These are phyloP conservation scores for Naganishia albida DNA, from an alignment of 1,284 basidiomycete species.

Conservation along the genomic window DNA sequence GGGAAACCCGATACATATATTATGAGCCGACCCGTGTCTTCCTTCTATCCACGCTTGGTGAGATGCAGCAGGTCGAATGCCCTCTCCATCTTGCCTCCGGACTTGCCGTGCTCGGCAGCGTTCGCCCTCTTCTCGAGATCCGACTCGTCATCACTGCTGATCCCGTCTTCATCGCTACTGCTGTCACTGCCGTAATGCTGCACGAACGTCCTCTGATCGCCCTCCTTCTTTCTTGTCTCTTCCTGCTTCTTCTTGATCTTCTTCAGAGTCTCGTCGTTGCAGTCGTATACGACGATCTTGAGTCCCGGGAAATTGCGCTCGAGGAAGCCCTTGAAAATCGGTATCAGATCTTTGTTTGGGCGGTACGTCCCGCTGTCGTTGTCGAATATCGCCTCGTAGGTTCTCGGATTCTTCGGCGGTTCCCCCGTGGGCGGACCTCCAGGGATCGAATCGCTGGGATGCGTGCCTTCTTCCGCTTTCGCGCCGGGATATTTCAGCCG, in stretches of 20 bases:
- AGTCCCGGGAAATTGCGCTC: constrained; percentile 70
- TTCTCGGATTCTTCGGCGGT: constrained; percentile 44
- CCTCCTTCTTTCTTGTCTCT: constrained; percentile 42
- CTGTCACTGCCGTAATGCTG: constrained; percentile 36
- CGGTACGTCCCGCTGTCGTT: constrained; percentile 61
- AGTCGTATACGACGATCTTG: constrained; percentile 60
- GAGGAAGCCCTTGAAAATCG: constrained; percentile 54
- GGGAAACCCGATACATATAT: neutral
- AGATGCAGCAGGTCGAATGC: constrained; percentile 25
- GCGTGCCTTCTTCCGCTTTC: constrained; percentile 40
- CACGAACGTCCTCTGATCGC: constrained; percentile 39
- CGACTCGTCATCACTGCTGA: constrained; percentile 42
- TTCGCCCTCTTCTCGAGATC: constrained; percentile 40
- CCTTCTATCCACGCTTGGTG: constrained; percentile 13
- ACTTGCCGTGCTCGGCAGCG: constrained; percentile 8
- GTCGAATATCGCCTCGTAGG: constrained; percentile 60
- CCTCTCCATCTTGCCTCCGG: constrained; percentile 22
- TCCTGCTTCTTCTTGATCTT: constrained; percentile 48
- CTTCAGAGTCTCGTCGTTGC: constrained; percentile 60
- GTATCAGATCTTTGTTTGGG: constrained; percentile 55
- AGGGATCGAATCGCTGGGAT: constrained; percentile 45
- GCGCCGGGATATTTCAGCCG: constrained; percentile 40
- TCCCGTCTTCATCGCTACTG: constrained; percentile 32
- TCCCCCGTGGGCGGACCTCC: constrained; percentile 39
- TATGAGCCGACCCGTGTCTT: neutral